phyloP scores from a whole-genome alignment of 1,284 basidiomycete genomes.

The Xerocomus nothofagi region DNA sequence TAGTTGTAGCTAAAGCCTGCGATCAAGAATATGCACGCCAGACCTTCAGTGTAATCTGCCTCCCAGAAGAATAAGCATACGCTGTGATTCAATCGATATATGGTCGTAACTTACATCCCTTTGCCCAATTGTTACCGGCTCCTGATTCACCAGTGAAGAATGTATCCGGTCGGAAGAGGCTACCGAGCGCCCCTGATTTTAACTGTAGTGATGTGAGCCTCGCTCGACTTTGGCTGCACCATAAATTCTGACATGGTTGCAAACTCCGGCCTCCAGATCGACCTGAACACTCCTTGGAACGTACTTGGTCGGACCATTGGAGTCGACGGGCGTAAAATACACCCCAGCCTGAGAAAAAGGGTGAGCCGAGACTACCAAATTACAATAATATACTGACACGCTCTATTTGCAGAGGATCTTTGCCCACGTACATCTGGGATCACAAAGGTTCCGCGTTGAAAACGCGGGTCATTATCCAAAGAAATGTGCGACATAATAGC shows the following conservation, averaged over 20 bases:
- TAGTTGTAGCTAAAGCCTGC: background rate
- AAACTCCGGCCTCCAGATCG: constrained; percentile 91
- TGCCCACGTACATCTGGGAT: constrained; percentile 47
- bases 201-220: constrained; percentile 43
- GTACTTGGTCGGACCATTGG: constrained; percentile 58
- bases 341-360: constrained; percentile 56
- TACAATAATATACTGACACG: constrained; percentile 36
- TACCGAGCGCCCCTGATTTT: constrained; percentile 66
- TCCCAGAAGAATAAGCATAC: constrained; percentile 27
- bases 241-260: constrained; percentile 61
- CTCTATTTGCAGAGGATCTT: constrained; percentile 47
- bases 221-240: background rate
- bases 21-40: constrained; percentile 1
- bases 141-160: constrained; percentile 73
- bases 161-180: constrained; percentile 87
- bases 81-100: background rate
- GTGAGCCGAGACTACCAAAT: background rate
- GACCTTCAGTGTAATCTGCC: constrained; percentile 84
- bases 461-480: constrained; percentile 31
- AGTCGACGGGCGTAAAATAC: constrained; percentile 68
- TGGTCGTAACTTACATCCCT: constrained; percentile 66
- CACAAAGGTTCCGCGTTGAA: constrained; percentile 7
- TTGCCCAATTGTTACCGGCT: constrained; percentile 94
- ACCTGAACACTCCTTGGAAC: constrained; percentile 94
- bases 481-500: constrained; percentile 1